Base-by-base conservation (phyloP, 495 filamentous ascomycete genomes). In the Collariella sp. region DNA sequence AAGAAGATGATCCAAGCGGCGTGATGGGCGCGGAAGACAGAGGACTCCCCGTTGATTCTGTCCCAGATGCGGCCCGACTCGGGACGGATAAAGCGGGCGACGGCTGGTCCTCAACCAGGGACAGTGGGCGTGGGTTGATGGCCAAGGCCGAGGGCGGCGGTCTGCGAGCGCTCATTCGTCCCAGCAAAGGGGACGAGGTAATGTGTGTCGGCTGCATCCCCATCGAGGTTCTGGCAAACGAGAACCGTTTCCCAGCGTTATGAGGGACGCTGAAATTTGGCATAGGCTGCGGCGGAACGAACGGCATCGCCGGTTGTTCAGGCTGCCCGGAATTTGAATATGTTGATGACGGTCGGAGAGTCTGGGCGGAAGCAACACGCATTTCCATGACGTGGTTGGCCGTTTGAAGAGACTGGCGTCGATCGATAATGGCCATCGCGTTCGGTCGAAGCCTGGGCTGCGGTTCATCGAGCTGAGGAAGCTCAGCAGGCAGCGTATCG, bases 401-500 rank as follows among this genome's bases (percentile, higher is more conserved):
- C 11, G 74, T 68, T 56, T 79, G 77, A 62, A 79, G 68, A 3
- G 78, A 81, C 57, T 76, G 72, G 52, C 78, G 65, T 35, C 77
- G 71, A 51, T 75, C 76, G 26, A 62, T 71, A 26, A 80, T 79
- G n/a, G 71, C 75, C 6, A 65, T 62, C 12, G 75, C 78, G 56
- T 81, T 81, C 10, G 77, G 77, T 38, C 78, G 67, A 18, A 67
- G 62, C 41, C 70, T 66, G 5, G 70, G 65, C 35, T 72, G 70
- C 19, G 65, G 57, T 5, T 70, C 61, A 38, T 67, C 63, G 15
- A 50, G 43, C 26, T 45, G 57, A 46, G 63, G 43, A 41, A 60
- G 56, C 52, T 63, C 55, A 31, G 47, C 56, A 11, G 52, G 58
- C 41, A 47, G 45, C 6, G 38, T 29, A 38, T 74, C 73, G 4